Base-by-base conservation (phyloP, 2,329 filamentous ascomycete genomes). In the Pseudogymnoascus destructans region DNA sequence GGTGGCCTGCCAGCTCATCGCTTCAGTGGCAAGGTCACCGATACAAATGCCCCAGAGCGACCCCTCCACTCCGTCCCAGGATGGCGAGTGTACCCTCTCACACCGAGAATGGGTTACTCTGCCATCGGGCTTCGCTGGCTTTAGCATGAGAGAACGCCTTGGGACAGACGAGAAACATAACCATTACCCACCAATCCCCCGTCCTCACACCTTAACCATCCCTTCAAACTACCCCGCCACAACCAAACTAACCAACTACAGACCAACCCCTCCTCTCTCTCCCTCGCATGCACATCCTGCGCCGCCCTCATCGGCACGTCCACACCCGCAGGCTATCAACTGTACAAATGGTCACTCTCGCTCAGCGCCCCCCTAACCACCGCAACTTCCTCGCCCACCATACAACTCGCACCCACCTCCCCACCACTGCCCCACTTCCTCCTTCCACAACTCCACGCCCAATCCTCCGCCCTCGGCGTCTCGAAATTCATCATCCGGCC, bases 31-130 rank as follows among this genome's bases (percentile, higher is more conserved):
- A 68, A 78, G 77, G 74, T 72, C 76, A 82, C 76, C 81, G 82
- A 85, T 86, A 85, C 82, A 81, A 79, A 73, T 80, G 76, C 80
- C 82, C 82, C 67, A 86, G 65, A 86, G 70, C 60, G 73, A 80
- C 56, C 59, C 61, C 58, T 62, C 63, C 58, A 59, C 61, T 59
- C 61, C 61, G 60, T 59, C 66, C 66, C 59, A 62, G 61, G 63
- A 63, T 64, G 58, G 59, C 61, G 62, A 64, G 67, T 69, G 49
- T 67, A 75, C 70, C 73, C 73, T 69, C 61, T 66, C 68, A 66
- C 65, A 62, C 32, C 55, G 61, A 66, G 63, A 64, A 70, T 63
- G 76, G 78, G 76, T 75, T 75, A 63, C 63, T 65, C 65, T 56
- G 42, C 8, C 9, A 27, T 49, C 21, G 8, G 57, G 61, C 61